These are phyloP conservation scores for Chalara sp. DNA, from an alignment of 2,329 filamentous ascomycete genomes.

Conservation along the genomic window DNA sequence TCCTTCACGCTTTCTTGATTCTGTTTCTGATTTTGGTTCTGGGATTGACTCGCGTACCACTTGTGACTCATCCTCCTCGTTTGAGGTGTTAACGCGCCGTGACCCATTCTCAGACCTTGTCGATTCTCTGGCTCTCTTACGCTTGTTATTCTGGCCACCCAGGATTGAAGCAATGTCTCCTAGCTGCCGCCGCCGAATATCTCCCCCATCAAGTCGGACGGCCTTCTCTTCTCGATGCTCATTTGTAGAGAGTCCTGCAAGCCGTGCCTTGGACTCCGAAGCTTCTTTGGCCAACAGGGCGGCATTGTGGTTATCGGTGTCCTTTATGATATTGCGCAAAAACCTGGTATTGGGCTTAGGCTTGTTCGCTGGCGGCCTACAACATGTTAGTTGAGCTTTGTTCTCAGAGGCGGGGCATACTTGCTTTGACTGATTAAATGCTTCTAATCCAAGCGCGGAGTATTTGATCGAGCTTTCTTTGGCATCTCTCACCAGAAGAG, in stretches of 20 bases:
- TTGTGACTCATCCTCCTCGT: constrained; percentile 5
- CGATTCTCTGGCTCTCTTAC: constrained; percentile 15
- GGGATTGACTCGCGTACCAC: not conserved
- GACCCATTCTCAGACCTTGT: constrained; percentile 4
- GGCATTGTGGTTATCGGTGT: constrained; percentile 84
- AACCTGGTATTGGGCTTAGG: constrained; percentile 92
- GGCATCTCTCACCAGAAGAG: constrained; percentile 74
- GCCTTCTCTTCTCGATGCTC: constrained; percentile 30
- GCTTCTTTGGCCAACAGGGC: constrained; percentile 79
- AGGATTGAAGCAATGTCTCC: constrained; percentile 55
- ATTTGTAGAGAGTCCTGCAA: constrained; percentile 51
- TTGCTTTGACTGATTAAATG: constrained; percentile 43
- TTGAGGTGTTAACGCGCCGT: constrained; percentile 11
- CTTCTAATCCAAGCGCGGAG: constrained; percentile 66
- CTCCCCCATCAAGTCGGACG: constrained; percentile 39
- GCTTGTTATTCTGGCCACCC: constrained; percentile 28
- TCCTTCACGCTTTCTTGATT: constrained; percentile 33
- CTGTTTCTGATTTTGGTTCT: constrained; percentile 5
- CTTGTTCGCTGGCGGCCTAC: constrained; percentile 45
- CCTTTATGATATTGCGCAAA: constrained; percentile 77
- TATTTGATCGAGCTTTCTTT: constrained; percentile 67
- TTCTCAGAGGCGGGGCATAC: not conserved
- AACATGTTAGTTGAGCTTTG: constrained; percentile 4
- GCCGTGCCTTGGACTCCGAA: constrained; percentile 66
- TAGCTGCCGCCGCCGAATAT: constrained; percentile 51